Evolutionary conservation across 2,329 filamentous ascomycete genomes (phyloP).

Genomic region (Penicillium sp.): DNA sequence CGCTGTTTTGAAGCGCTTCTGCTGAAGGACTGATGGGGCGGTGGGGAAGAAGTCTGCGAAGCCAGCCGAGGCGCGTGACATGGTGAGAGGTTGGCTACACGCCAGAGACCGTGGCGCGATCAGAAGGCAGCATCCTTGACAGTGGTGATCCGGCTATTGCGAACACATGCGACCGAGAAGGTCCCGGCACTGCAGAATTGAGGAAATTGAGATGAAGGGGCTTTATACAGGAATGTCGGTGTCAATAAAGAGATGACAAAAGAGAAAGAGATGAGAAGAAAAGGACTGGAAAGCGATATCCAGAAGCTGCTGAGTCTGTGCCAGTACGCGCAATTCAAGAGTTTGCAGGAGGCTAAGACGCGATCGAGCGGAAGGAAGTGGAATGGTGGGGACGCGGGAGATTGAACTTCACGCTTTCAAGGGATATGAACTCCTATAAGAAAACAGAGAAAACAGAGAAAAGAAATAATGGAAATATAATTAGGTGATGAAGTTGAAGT

Average conservation of each 20-base stretch:
- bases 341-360: constrained; percentile 11
- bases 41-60: constrained; percentile 81
- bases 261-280: not conserved
- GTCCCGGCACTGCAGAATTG: constrained; percentile 3
- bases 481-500: constrained; percentile 1
- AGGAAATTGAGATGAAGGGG: constrained; percentile 1
- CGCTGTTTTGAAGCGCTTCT: constrained; percentile 41
- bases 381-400: constrained; percentile 9
- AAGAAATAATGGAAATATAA: not conserved
- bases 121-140: constrained; percentile 37
- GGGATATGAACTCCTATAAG: constrained; percentile 6
- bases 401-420: constrained; percentile 8
- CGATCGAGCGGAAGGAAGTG: constrained; percentile 11
- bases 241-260: not conserved
- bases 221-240: not conserved
- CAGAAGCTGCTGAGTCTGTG: not conserved
- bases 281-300: not conserved
- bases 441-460: not conserved
- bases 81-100: constrained; percentile 47
- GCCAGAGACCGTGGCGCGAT: constrained; percentile 29
- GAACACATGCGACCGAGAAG: constrained; percentile 18
- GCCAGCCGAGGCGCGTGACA: constrained; percentile 72
- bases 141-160: constrained; percentile 14
- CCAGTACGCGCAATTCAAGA: constrained; percentile 13
- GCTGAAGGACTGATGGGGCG: constrained; percentile 56